Evolutionary conservation across 1,139 yeast species (phyloP).

Genomic region (Yarrowia galli): DNA sequence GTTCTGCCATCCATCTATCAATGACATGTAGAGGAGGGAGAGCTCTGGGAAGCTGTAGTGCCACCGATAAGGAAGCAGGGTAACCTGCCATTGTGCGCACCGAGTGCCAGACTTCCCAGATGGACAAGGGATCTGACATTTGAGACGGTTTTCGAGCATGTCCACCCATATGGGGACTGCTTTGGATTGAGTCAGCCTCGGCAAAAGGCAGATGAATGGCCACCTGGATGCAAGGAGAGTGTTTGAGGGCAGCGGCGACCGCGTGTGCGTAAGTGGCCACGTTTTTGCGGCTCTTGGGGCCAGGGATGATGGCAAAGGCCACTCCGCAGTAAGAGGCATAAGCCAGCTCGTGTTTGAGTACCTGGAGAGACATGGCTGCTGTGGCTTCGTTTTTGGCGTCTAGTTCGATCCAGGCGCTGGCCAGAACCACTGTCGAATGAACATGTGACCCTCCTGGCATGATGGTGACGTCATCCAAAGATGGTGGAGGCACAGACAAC

Average conservation of each 20-base stretch:
- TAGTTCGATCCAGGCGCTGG: conserved; percentile 70
- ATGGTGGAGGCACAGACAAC: conserved; percentile 43
- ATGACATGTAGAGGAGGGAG: conserved; percentile 59
- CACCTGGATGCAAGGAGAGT: conserved; percentile 49
- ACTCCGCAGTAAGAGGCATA: conserved; percentile 65
- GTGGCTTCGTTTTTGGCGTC: conserved; percentile 59
- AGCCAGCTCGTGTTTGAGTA: conserved; percentile 61
- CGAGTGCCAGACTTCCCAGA: conserved; percentile 77
- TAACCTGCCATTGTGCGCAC: conserved; percentile 62
- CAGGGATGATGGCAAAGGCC: conserved; percentile 61
- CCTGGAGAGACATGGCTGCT: conserved; percentile 62
- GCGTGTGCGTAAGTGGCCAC: conserved; percentile 59
- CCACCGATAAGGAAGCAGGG: conserved; percentile 60
- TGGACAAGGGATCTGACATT: conserved; percentile 59
- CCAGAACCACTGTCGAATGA: conserved; percentile 57
- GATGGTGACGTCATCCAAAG: conserved; percentile 48
- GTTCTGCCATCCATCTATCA: conserved; percentile 70
- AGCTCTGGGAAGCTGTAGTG: conserved; percentile 62
- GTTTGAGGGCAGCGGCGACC: conserved; percentile 48
- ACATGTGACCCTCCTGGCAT: conserved; percentile 52
- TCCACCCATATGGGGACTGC: conserved; percentile 42
- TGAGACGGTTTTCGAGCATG: conserved; percentile 44
- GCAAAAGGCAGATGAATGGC: conserved; percentile 55
- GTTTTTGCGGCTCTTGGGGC: conserved; percentile 64
- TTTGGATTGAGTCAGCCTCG: conserved; percentile 51